phyloP scores from a whole-genome alignment of 1,284 basidiomycete genomes.

The Rhodotorula mucilaginosa region DNA sequence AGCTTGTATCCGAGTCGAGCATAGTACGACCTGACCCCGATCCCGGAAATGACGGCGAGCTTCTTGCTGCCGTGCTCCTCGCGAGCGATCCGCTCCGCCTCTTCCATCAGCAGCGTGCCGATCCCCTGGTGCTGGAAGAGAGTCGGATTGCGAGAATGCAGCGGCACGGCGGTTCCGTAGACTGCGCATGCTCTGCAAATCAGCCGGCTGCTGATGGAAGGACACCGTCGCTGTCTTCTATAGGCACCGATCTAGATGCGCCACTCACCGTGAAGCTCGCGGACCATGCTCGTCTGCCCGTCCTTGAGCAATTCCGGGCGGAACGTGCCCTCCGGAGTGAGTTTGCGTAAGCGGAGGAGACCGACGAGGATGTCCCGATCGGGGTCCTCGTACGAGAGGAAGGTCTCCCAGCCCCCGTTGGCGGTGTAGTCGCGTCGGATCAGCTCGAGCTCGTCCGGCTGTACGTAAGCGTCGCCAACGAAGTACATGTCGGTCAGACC shows the following conservation, averaged over 20 bases:
- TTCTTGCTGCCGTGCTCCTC: slow-evolving; percentile 95
- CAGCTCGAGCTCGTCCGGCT: slow-evolving; percentile 95
- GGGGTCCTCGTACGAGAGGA: slow-evolving; percentile 97
- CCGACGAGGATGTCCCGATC: slow-evolving; percentile 95
- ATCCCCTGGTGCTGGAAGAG: slow-evolving; percentile 96
- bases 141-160: slow-evolving; percentile 94
- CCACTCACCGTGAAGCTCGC: slow-evolving; percentile 63
- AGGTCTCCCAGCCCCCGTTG: slow-evolving; percentile 96
- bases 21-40: slow-evolving; percentile 55
- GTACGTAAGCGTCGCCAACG: slow-evolving; percentile 40
- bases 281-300: slow-evolving; percentile 74
- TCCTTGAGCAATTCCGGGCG: slow-evolving; percentile 82
- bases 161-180: slow-evolving; percentile 97
- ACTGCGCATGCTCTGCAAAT: slow-evolving; percentile 60
- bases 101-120: slow-evolving; percentile 97
- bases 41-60: slow-evolving; percentile 91
- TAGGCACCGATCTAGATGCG: too few relatives aligned
- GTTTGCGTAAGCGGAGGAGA: slow-evolving; percentile 86
- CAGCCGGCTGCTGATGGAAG: neutral
- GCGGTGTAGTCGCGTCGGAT: slow-evolving; percentile 93
- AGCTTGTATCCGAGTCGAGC: slow-evolving; percentile 91
- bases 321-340: slow-evolving; percentile 87
- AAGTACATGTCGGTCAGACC: too few relatives aligned
- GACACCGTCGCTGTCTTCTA: neutral
- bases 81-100: slow-evolving; percentile 95